These are phyloP conservation scores for Euphrasia confusa DNA, from an alignment of 257 asterid species.

Conservation along the genomic window DNA sequence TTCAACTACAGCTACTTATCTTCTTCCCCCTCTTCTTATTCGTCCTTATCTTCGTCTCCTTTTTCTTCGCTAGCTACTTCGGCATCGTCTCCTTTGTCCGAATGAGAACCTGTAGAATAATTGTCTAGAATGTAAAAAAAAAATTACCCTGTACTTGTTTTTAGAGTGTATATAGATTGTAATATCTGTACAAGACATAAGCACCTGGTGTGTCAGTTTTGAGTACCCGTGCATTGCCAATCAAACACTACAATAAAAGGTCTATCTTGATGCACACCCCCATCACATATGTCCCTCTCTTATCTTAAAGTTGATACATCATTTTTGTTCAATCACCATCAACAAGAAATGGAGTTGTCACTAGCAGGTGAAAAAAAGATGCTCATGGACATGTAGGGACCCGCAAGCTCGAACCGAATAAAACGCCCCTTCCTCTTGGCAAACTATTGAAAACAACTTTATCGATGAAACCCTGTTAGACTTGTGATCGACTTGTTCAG, in stretches of 20 bases:
- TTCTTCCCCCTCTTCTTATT: constrained; percentile 11
- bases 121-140: background rate
- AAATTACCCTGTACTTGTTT: background rate
- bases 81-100: constrained; percentile 34
- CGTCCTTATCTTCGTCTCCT: constrained; percentile 49
- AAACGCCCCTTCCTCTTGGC: background rate
- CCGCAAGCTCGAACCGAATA: background rate
- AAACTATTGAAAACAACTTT: background rate
- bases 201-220: background rate
- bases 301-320: constrained; percentile 21
- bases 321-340: constrained; percentile 26
- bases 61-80: constrained; percentile 44
- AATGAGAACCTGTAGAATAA: constrained; percentile 13
- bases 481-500: no score
- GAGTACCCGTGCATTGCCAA: background rate
- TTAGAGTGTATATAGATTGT: background rate
- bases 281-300: constrained; percentile 11
- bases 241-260: constrained; percentile 17
- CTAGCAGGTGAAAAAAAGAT: constrained; percentile 27
- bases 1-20: constrained; percentile 43
- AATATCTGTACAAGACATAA: background rate
- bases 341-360: constrained; percentile 18
- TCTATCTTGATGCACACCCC: constrained; percentile 13
- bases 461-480: background rate
- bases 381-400: constrained; percentile 1